Conservation (phyloP, 2,329 filamentous ascomycete genomes). For the Arthrobotrys pseudoclavata region DNA sequence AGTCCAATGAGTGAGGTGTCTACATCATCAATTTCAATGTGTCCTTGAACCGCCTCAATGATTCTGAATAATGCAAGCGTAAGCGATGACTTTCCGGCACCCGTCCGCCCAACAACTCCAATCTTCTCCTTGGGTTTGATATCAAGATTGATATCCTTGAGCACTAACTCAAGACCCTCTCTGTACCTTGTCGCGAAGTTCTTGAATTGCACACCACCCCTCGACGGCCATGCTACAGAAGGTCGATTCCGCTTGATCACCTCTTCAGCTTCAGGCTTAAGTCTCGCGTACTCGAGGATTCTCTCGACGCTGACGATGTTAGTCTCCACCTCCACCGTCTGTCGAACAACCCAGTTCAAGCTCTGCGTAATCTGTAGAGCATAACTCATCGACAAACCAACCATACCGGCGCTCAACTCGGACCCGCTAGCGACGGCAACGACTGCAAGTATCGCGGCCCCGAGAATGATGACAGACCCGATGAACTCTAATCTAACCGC, state of each 20-base stretch:
- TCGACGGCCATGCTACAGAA: conserved; percentile 88
- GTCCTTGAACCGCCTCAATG: conserved; percentile 85
- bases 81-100: conserved; percentile 93
- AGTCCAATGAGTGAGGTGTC: conserved; percentile 92
- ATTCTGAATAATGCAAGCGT: conserved; percentile 95
- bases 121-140: conserved; percentile 99
- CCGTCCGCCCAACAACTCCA: conserved; percentile 94
- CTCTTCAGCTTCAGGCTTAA: conserved; percentile 94
- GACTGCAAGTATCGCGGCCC: conserved; percentile 84
- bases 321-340: conserved; percentile 99
- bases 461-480: conserved; percentile 91
- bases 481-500: conserved; percentile 96
- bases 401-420: conserved; percentile 77
- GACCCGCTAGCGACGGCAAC: conserved; percentile 80
- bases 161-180: conserved; percentile 86
- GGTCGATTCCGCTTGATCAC: conserved; percentile 89
- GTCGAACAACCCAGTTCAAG: conserved; percentile 98
- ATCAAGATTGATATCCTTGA: conserved; percentile 90
- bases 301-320: conserved; percentile 99
- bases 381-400: conserved; percentile 96
- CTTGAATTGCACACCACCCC: conserved; percentile 88
- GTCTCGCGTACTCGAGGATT: conserved; percentile 91
- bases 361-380: conserved; percentile 94
- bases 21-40: conserved; percentile 88
- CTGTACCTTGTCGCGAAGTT: conserved; percentile 96